Percentiles rank a stretch among this genome's conserved stretches.
Conservation (phyloP, 129 eudicot genomes). For the Daucus carota region DH1_v3.0 NC_030381.2:51004001-51004500, state of each 20-base stretch:
- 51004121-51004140: slow-evolving; percentile 24
- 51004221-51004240: too few relatives aligned
- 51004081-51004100: slow-evolving; percentile 30
- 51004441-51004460: neutral
- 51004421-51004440: neutral
- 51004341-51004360: neutral
- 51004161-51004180: slow-evolving; percentile 8
- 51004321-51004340: neutral
- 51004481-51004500: neutral
- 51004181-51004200: slow-evolving; percentile 18
- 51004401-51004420: neutral
- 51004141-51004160: slow-evolving; percentile 19
- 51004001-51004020: neutral
- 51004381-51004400: neutral
- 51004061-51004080: slow-evolving; percentile 13
- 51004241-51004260: too few relatives aligned
- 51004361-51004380: neutral
- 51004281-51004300: too few relatives aligned
- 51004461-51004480: neutral
- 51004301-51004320: too few relatives aligned
- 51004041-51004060: neutral
- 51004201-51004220: too few relatives aligned
- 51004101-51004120: slow-evolving; percentile 11
- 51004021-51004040: neutral
- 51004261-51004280: too few relatives aligned